These are phyloP conservation scores for Colletotrichum liaoningense DNA, from an alignment of 2,329 filamentous ascomycete genomes.

Conservation along the genomic window DNA sequence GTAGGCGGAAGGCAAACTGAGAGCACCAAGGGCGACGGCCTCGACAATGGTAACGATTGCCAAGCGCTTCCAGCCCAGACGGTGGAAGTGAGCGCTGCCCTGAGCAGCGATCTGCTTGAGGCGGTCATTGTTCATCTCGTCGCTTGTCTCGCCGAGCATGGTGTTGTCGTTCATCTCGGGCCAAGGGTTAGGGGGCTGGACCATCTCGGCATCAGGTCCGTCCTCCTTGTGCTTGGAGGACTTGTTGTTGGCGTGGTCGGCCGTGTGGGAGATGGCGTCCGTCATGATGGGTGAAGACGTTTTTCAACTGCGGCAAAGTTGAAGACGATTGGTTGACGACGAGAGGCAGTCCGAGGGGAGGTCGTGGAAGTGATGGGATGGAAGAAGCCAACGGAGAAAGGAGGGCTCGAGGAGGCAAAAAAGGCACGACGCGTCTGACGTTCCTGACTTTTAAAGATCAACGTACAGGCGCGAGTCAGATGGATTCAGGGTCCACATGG, in stretches of 20 bases:
- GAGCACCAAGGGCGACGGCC: slow-evolving; percentile 64
- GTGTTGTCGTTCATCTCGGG: slow-evolving; percentile 22
- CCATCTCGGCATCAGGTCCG: slow-evolving; percentile 24
- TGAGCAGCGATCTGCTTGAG: slow-evolving; percentile 59
- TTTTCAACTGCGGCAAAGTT: neutral
- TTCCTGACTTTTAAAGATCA: slow-evolving; percentile 18
- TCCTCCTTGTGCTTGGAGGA: slow-evolving; percentile 17
- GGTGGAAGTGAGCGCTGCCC: slow-evolving; percentile 61
- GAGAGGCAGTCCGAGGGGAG: neutral
- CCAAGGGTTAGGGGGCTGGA: slow-evolving; percentile 26
- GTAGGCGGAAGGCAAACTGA: slow-evolving; percentile 64
- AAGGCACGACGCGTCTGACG: slow-evolving; percentile 17
- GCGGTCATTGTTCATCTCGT: slow-evolving; percentile 49
- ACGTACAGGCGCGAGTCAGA: slow-evolving; percentile 25
- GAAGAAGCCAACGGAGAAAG: neutral
- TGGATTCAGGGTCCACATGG: slow-evolving; percentile 23
- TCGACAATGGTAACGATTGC: slow-evolving; percentile 67
- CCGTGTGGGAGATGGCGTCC: slow-evolving; percentile 22
- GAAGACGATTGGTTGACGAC: neutral
- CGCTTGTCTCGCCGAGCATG: slow-evolving; percentile 36
- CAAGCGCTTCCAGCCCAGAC: slow-evolving; percentile 68
- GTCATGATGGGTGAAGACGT: slow-evolving; percentile 13
- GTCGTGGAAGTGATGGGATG: neutral
- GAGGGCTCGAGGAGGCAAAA: slow-evolving; percentile 13
- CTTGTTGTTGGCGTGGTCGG: slow-evolving; percentile 18